Evolutionary conservation across 352 stramenopile species (phyloP), one percentile per base, ranked within the genome.

Genomic region (Phytophthora palmivora): DNA sequence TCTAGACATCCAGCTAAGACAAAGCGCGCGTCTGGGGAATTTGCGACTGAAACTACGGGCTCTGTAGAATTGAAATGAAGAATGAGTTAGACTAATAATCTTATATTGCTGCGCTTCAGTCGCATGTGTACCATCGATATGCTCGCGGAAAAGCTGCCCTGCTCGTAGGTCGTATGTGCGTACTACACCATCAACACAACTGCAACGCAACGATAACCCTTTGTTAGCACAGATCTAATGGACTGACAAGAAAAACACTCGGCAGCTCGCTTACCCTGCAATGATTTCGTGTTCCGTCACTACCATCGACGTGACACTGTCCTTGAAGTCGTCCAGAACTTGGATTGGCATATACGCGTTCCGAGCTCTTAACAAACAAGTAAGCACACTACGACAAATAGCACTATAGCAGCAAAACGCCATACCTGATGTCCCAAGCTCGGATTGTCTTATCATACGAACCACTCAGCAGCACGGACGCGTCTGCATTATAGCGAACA

Each of bases 361-460:
- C 2, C 84, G 79, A 63, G 84, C 83, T 63, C 86, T 91, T 46
- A 0, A 33, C 11, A 38, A 52, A 19, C 32, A 55, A 19, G n/a
- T 58, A 53, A 59, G 38, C 11, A 24, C 36, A 46, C 15, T 30
- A 22, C 19, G 24, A 7, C 11, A 58, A 47, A 43, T 4, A 60
- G 14, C 14, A 38, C 16, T 41, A 2, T 19, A 10, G 48, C 16
- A 34, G 6, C 37, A n/a, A n/a, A n/a, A n/a, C 1, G 11, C 8
- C 22, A 44, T 22, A 88, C 84, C 84, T 72, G 30, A 93, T 81
- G 38, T 95, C 86, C 85, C 87, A 95, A 26, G 76, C 74, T 19
- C 85, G 74, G 11, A 95, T 69, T 0, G 89, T 95, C 72, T 93
- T 96, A 61, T 97, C 89, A 57, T 97, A 96, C 12, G 89, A 96